A percentile compares a stretch with the other conserved stretches of the same genome.
Conservation (phyloP, 495 filamentous ascomycete genomes). For the Aspergillus campestris region DNA sequence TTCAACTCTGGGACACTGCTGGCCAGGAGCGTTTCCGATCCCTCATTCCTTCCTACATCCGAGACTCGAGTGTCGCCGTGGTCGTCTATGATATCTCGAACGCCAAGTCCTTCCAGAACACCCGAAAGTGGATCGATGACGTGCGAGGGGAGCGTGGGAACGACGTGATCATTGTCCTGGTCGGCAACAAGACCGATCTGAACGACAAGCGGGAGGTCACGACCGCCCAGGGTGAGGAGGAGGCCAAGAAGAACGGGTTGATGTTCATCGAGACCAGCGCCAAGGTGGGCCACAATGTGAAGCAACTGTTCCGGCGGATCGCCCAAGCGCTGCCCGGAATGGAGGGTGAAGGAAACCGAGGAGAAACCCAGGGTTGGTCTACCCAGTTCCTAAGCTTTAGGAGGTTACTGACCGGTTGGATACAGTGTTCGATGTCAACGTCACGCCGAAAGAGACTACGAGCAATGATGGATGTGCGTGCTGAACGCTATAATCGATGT, state of each 20-base stretch:
- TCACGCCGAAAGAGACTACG: slow-evolving; percentile 60
- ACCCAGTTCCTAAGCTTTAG: background rate
- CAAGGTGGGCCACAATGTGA: slow-evolving; percentile 96
- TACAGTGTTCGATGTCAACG: slow-evolving; percentile 91
- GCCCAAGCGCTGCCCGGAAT: slow-evolving; percentile 96
- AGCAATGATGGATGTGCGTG: slow-evolving; percentile 78
- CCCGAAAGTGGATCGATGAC: slow-evolving; percentile 98
- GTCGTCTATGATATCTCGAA: slow-evolving; percentile 99
- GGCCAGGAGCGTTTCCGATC: slow-evolving; percentile 96
- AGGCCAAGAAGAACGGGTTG: slow-evolving; percentile 92
- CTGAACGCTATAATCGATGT: slow-evolving; percentile 30
- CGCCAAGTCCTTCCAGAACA: slow-evolving; percentile 93
- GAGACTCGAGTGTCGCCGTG: slow-evolving; percentile 92
- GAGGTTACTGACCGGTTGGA: slow-evolving; percentile 11
- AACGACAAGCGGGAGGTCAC: slow-evolving; percentile 97
- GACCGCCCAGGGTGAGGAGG: slow-evolving; percentile 88
- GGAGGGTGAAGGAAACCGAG: slow-evolving; percentile 69
- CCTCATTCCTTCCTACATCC: slow-evolving; percentile 95
- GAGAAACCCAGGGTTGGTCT: slow-evolving; percentile 55
- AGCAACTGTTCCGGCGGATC: slow-evolving; percentile 92
- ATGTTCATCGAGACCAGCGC: slow-evolving; percentile 99
- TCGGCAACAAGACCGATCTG: slow-evolving; percentile 98
- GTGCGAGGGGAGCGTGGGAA: slow-evolving; percentile 93
- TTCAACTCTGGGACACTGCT: slow-evolving; percentile 98
- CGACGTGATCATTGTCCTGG: slow-evolving; percentile 96